phyloP scores from a whole-genome alignment of 2,329 filamentous ascomycete species.

The Bipolaris cookei region DNA sequence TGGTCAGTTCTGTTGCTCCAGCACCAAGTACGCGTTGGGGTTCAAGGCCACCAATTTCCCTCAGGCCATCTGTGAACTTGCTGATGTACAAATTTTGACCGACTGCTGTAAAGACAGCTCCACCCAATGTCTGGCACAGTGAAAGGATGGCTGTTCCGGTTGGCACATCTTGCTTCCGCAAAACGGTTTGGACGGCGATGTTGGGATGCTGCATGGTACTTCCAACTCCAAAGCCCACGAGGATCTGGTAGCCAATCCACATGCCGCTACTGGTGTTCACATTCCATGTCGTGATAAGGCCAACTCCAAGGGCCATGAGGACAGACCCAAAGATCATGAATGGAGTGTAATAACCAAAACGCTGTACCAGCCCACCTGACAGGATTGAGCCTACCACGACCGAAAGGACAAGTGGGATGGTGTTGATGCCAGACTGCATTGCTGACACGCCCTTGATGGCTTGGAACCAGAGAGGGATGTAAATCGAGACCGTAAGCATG shows the following conservation, averaged over 20 bases:
- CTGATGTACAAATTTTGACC: slow-evolving; percentile 57
- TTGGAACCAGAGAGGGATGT: slow-evolving; percentile 56
- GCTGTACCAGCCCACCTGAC: slow-evolving; percentile 49
- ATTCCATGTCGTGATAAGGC: slow-evolving; percentile 52
- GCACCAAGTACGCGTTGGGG: slow-evolving; percentile 49
- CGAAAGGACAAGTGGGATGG: slow-evolving; percentile 54
- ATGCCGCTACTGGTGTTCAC: slow-evolving; percentile 37
- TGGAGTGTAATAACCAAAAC: slow-evolving; percentile 56
- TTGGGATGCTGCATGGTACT: slow-evolving; percentile 55
- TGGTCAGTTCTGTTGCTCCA: slow-evolving; percentile 64
- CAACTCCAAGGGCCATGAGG: slow-evolving; percentile 53
- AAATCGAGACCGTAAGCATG: slow-evolving; percentile 49
- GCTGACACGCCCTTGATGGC: slow-evolving; percentile 54
- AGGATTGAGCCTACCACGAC: slow-evolving; percentile 52
- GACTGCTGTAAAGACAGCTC: slow-evolving; percentile 55
- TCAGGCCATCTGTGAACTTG: slow-evolving; percentile 48
- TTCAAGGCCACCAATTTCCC: slow-evolving; percentile 47
- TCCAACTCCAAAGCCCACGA: slow-evolving; percentile 50
- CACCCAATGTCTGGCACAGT: slow-evolving; percentile 54
- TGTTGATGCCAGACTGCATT: slow-evolving; percentile 54
- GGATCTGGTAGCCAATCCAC: slow-evolving; percentile 43
- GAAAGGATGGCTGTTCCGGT: slow-evolving; percentile 55
- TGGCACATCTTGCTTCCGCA: slow-evolving; percentile 50
- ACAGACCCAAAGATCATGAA: slow-evolving; percentile 53
- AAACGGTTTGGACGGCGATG: slow-evolving; percentile 53